A percentile compares a stretch with the other conserved stretches of the same genome.
phyloP scores from a whole-genome alignment of 306 rosid species.

The Prinsepia uniflora region DNA sequence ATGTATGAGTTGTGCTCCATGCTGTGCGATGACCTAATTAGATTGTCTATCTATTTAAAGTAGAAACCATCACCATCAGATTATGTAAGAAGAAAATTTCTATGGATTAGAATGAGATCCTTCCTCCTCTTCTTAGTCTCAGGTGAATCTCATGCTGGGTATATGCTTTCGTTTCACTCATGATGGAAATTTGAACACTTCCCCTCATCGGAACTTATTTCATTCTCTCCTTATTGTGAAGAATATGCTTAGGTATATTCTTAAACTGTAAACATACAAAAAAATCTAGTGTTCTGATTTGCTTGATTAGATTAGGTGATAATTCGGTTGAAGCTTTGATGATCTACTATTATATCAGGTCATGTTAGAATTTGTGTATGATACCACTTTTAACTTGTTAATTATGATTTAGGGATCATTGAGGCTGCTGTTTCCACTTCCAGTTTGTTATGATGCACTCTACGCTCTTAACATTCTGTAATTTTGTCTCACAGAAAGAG shows the following conservation, averaged over 20 bases:
- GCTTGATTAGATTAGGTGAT: background rate
- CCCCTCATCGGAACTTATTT: constrained; percentile 1
- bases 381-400: too few species aligned
- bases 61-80: background rate
- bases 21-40: background rate
- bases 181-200: background rate
- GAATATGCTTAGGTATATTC: background rate
- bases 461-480: too few species aligned
- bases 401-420: too few species aligned
- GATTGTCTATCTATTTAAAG: background rate
- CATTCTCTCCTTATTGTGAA: background rate
- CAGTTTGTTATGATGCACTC: too few species aligned
- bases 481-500: background rate
- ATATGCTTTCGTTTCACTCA: background rate
- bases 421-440: too few species aligned
- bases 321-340: background rate
- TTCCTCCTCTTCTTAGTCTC: background rate
- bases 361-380: background rate
- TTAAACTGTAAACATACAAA: too few species aligned
- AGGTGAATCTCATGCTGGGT: background rate
- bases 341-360: background rate
- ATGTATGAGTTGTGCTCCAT: background rate
- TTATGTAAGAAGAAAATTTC: background rate
- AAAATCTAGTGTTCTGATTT: background rate
- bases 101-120: background rate